These are phyloP conservation scores for Vitis labrusca DNA, from an alignment of 164 flowering plant species.

Conservation along the genomic window DNA sequence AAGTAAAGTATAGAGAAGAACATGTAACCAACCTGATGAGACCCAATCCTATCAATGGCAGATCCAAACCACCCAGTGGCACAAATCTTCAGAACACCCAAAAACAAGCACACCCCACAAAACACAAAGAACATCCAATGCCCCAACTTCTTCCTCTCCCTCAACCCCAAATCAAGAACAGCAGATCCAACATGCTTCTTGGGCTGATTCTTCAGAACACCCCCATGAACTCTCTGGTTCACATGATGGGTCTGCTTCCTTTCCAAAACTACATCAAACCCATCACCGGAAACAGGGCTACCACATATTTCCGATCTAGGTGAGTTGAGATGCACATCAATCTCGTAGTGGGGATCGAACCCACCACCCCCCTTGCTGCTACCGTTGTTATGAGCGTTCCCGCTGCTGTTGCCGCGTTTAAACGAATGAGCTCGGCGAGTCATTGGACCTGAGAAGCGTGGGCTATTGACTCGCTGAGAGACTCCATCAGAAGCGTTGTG, in stretches of 20 bases:
- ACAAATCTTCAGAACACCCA: slow-evolving; percentile 81
- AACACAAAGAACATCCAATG: slow-evolving; percentile 87
- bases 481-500: slow-evolving; percentile 37
- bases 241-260: slow-evolving; percentile 35
- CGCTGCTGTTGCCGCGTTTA: slow-evolving; percentile 41
- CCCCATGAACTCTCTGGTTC: slow-evolving; percentile 32
- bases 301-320: slow-evolving; percentile 62
- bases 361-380: background rate
- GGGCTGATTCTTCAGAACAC: slow-evolving; percentile 27
- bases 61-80: slow-evolving; percentile 89
- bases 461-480: slow-evolving; percentile 76
- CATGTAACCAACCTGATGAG: slow-evolving; percentile 28
- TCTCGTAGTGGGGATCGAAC: slow-evolving; percentile 50
- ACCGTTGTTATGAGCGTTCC: slow-evolving; percentile 7
- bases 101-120: slow-evolving; percentile 79
- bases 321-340: slow-evolving; percentile 66
- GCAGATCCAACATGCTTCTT: slow-evolving; percentile 22
- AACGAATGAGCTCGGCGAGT: slow-evolving; percentile 84
- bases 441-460: slow-evolving; percentile 81
- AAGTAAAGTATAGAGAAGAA: background rate
- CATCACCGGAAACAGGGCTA: slow-evolving; percentile 29
- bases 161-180: slow-evolving; percentile 38
- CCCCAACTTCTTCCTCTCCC: slow-evolving; percentile 69
- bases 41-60: slow-evolving; percentile 40
- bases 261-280: slow-evolving; percentile 30